Evolutionary conservation across 495 filamentous ascomycete genomes (phyloP), one percentile per base, ranked within the genome.

Genomic region (Clohesyomyces aquaticus): DNA sequence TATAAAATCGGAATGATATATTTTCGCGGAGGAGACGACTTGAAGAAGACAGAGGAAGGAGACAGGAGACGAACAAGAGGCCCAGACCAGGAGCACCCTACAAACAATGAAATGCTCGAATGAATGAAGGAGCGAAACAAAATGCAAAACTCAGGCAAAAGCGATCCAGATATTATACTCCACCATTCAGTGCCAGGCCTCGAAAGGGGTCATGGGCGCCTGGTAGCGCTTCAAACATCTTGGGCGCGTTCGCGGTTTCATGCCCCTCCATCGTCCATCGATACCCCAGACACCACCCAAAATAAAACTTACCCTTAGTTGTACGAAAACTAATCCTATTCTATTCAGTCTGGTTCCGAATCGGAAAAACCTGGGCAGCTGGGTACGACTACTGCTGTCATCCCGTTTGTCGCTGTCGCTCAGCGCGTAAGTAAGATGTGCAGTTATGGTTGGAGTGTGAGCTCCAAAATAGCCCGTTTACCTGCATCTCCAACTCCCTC

Each of bases 31-130:
- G 38, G n/a, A 59, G 32, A 23, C 19, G 56, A 18, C 19, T 26
- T n/a, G 11, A 48, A 1, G 60, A 56, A 18, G 52, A 38, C 16
- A 50, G 22, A 48, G 38, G 10, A 38, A 26, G 8, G n/a, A 14
- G 12, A 35, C 9, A 38, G 21, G 16, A 49, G 32, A 54, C 16
- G 51, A 23, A 28, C 9, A 42, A 25, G 61, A 38, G 53, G n/a
- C 28, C 61, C 56, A 53, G 43, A 65, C 61, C 61, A 65, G 61
- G 61, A 55, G 61, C 51, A 65, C 46, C 52, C 60, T 6, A 3
- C 45, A 51, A 48, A 18, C 11, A 6, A 57, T 10, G 53, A 32
- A 18, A 10, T 11, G 29, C 46, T 43, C 12, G 48, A 52, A 22
- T 4, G 32, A 32, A 52, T 25, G 46, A 64, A 41, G 41, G 27